Percentiles rank a stretch among this genome's conserved stretches.
These are phyloP conservation scores for Elongisporangium undulatum DNA, from an alignment of 352 stramenopile genomes.

Conservation along the genomic window DNA sequence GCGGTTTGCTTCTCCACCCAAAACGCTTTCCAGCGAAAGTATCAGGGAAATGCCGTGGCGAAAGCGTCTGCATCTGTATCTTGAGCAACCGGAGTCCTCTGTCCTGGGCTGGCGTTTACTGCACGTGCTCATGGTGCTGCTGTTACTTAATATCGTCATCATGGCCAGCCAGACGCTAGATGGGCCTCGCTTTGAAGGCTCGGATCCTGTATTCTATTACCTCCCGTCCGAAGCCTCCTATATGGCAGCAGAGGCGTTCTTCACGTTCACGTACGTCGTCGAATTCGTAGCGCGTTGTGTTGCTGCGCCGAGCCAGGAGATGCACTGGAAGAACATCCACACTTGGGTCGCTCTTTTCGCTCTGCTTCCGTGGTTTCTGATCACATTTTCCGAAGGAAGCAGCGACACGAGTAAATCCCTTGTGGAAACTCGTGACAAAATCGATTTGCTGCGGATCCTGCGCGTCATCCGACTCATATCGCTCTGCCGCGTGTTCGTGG, in stretches of 20 bases:
- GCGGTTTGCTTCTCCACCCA: neutral
- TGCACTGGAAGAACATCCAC: slow-evolving; percentile 24
- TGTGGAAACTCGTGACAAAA: slow-evolving; percentile 12
- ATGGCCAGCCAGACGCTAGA: slow-evolving; percentile 49
- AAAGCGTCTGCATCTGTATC: slow-evolving; percentile 29
- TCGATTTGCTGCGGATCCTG: slow-evolving; percentile 27
- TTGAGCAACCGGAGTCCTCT: slow-evolving; percentile 36
- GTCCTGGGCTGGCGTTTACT: slow-evolving; percentile 32
- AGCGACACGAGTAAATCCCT: slow-evolving; percentile 1
- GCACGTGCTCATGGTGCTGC: slow-evolving; percentile 23
- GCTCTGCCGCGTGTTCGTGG: slow-evolving; percentile 28
- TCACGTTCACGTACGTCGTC: slow-evolving; percentile 36
- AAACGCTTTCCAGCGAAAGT: slow-evolving; percentile 1
- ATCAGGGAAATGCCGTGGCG: slow-evolving; percentile 27
- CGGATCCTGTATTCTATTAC: slow-evolving; percentile 37
- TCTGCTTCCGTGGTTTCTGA: slow-evolving; percentile 20
- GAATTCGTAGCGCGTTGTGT: slow-evolving; percentile 35
- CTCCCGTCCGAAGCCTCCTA: slow-evolving; percentile 28
- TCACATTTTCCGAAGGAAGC: slow-evolving; percentile 9
- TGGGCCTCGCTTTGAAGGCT: slow-evolving; percentile 35
- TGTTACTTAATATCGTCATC: slow-evolving; percentile 30
- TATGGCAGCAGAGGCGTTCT: slow-evolving; percentile 16
- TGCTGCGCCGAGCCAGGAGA: slow-evolving; percentile 14
- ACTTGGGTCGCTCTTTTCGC: slow-evolving; percentile 32
- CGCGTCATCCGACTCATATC: slow-evolving; percentile 31